These are phyloP conservation scores for Boechera stricta DNA, from an alignment of 345 rosid genomes.

Conservation along the genomic window DNA sequence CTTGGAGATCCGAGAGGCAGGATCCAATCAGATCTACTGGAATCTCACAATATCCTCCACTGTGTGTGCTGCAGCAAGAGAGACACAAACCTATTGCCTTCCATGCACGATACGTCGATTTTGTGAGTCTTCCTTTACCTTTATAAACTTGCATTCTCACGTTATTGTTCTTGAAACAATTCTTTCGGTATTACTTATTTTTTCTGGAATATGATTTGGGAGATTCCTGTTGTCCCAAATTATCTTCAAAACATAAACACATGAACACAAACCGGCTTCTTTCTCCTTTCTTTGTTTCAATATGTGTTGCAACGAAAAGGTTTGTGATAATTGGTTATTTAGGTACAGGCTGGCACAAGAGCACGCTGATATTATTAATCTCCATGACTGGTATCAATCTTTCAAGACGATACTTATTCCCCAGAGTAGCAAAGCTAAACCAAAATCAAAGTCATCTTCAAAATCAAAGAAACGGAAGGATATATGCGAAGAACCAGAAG, in stretches of 20 bases:
- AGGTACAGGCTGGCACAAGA: constrained; percentile 87
- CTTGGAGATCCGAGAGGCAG: constrained; percentile 88
- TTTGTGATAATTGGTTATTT: constrained; percentile 6
- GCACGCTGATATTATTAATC: constrained; percentile 87
- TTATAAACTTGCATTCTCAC: constrained; percentile 16
- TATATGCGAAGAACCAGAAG: constrained; percentile 51
- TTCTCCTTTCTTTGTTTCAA: constrained; percentile 26
- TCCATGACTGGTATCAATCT: constrained; percentile 94
- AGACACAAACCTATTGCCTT: constrained; percentile 53
- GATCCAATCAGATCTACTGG: constrained; percentile 88
- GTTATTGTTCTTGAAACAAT: constrained; percentile 15
- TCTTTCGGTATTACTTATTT: background rate
- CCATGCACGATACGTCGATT: constrained; percentile 88
- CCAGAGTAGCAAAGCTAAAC: constrained; percentile 55
- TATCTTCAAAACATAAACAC: constrained; percentile 14
- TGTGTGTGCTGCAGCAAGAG: constrained; percentile 75
- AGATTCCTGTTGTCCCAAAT: background rate
- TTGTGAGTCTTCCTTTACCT: constrained; percentile 59
- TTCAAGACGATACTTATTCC: constrained; percentile 63
- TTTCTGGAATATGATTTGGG: constrained; percentile 13
- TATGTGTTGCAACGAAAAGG: constrained; percentile 24
- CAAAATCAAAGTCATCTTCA: constrained; percentile 59
- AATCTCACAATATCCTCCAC: constrained; percentile 60
- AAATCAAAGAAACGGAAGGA: constrained; percentile 69
- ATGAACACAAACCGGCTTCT: background rate